A percentile compares a stretch with the other conserved stretches of the same genome.
phyloP scores from a whole-genome alignment of 2,329 filamentous ascomycete genomes.

The Myriosclerotinia scirpicola region DNA sequence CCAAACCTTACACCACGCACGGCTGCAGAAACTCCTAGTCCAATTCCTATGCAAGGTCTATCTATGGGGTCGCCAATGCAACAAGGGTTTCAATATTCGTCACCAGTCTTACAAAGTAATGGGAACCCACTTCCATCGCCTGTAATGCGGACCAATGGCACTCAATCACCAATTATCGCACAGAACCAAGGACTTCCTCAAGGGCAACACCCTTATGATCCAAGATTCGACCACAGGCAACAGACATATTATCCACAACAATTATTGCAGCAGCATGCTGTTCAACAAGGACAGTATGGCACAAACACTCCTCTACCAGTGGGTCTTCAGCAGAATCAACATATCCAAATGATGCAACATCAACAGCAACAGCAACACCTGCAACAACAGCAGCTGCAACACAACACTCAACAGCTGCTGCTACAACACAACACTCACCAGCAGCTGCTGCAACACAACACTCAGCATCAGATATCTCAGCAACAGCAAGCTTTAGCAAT shows the following conservation, averaged over 20 bases:
- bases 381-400: not conserved
- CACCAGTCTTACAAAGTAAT: conserved; percentile 25
- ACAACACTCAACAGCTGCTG: conserved; percentile 7
- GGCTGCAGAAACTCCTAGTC: conserved; percentile 30
- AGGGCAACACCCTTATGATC: not conserved
- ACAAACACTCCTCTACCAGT: conserved; percentile 12
- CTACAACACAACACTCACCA: too few species aligned
- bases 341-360: conserved; percentile 18
- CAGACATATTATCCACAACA: conserved; percentile 26
- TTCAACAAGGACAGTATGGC: not conserved
- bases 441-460: not conserved
- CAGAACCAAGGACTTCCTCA: conserved; percentile 10
- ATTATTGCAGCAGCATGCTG: conserved; percentile 24
- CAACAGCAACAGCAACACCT: conserved; percentile 26
- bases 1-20: not conserved
- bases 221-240: conserved; percentile 12
- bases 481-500: conserved; percentile 26
- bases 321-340: conserved; percentile 23
- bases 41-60: conserved; percentile 32
- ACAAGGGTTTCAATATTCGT: conserved; percentile 24
- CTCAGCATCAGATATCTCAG: conserved; percentile 13
- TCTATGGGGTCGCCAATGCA: conserved; percentile 35
- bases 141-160: conserved; percentile 2
- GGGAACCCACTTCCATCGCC: conserved; percentile 5
- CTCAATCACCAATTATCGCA: conserved; percentile 3